phyloP scores from a whole-genome alignment of 148 eudicot species.

The Rhododendron mucronatum region DNA sequence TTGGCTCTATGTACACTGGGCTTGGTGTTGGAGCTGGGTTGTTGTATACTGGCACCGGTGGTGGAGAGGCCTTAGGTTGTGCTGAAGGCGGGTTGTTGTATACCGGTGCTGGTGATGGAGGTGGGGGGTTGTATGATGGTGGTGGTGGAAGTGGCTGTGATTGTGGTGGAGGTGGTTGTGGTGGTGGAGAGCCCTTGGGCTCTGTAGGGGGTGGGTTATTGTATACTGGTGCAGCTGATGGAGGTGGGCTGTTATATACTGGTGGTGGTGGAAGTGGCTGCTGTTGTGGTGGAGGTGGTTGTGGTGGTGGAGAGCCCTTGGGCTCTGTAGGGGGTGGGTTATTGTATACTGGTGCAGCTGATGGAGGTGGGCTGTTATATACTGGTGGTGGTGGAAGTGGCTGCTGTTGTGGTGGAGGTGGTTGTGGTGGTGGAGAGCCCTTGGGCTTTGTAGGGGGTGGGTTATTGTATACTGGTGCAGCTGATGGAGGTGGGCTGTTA shows the following conservation, averaged over 20 bases:
- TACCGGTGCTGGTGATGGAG: not conserved
- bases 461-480: no score
- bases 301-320: not conserved
- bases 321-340: not conserved
- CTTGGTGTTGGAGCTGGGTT: not conserved
- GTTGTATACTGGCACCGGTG: not conserved
- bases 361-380: not conserved
- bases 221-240: not conserved
- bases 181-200: not conserved
- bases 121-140: not conserved
- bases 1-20: not conserved
- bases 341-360: not conserved
- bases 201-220: not conserved
- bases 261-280: not conserved
- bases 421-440: not conserved
- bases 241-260: not conserved
- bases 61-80: not conserved
- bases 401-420: not conserved
- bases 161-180: no score
- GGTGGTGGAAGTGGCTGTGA: not conserved
- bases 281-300: not conserved
- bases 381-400: not conserved
- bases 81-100: not conserved
- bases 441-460: not conserved
- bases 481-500: no score